Evolutionary conservation across 148 eudicot species (phyloP).

Genomic region (Talinum fruticosum): DNA sequence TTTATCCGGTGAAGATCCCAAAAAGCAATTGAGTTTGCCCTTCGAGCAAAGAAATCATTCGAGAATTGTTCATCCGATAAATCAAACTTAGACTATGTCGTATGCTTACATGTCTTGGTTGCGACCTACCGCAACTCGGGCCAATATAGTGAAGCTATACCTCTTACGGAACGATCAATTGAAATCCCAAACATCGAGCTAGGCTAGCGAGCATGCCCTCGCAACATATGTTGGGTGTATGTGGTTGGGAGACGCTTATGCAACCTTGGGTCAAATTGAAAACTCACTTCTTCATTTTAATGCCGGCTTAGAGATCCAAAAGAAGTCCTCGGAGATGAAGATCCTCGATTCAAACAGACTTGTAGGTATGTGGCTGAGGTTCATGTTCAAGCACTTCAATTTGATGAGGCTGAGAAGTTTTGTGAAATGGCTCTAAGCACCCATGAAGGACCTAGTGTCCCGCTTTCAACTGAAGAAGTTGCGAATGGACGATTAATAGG

Average conservation of each 20-base stretch:
- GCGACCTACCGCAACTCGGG: constrained; percentile 57
- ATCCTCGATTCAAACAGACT: constrained; percentile 66
- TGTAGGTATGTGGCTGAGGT: constrained; percentile 89
- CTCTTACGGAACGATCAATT: constrained; percentile 63
- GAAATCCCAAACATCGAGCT: constrained; percentile 50
- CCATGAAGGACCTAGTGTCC: constrained; percentile 42
- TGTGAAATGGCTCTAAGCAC: constrained; percentile 68
- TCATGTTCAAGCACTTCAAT: constrained; percentile 64
- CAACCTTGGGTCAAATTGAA: constrained; percentile 73
- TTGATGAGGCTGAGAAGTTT: constrained; percentile 82
- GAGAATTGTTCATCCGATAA: constrained; percentile 45
- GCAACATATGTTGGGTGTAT: constrained; percentile 91
- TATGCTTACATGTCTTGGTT: constrained; percentile 83
- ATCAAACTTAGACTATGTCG: constrained; percentile 60
- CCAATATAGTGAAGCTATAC: constrained; percentile 54
- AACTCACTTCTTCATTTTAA: constrained; percentile 48
- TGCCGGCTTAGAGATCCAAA: constrained; percentile 73
- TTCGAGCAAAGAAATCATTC: constrained; percentile 69
- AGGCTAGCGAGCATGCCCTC: constrained; percentile 62
- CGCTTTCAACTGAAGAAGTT: constrained; percentile 69
- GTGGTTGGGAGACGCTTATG: constrained; percentile 88
- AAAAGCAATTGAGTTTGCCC: constrained; percentile 61
- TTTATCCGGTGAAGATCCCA: constrained; percentile 49
- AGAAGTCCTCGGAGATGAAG: constrained; percentile 63
- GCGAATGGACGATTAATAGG: constrained; percentile 78